A percentile compares a stretch with the other conserved stretches of the same genome.
Conservation (phyloP, 139 green algal genomes). For the Chlamydomonas sphaeroides region DNA sequence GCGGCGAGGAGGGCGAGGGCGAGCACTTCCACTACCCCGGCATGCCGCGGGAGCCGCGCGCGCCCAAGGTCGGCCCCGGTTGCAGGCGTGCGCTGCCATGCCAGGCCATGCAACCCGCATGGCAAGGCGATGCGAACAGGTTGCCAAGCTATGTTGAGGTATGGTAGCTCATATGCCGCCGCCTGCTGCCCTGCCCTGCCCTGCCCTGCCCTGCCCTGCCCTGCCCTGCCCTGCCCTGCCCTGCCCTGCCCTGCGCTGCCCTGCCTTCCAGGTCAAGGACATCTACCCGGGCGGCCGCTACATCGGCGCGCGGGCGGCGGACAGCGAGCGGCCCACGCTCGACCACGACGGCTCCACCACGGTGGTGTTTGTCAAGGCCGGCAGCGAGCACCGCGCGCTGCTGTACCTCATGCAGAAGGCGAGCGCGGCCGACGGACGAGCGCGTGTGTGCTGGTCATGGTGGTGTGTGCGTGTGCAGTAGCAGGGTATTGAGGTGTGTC, state of each 20-base stretch:
- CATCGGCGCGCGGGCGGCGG: no score
- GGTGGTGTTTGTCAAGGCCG: constrained; percentile 18
- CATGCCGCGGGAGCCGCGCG: neutral
- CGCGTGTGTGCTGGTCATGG: neutral
- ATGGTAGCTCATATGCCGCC: no score
- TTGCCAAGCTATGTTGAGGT: no score
- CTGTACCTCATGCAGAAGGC: constrained; percentile 40
- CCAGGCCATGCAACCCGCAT: no score
- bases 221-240: no score
- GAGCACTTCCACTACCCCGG: constrained; percentile 20
- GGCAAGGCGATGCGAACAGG: no score
- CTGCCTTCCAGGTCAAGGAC: neutral
- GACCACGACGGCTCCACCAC: constrained; percentile 33
- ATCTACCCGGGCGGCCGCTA: neutral
- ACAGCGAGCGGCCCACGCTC: neutral
- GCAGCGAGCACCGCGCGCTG: constrained; percentile 32
- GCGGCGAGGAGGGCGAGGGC: neutral
- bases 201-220: no score
- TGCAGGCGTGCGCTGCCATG: constrained; percentile 15
- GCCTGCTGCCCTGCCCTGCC: no score
- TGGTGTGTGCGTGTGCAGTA: no score
- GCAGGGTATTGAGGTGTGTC: no score
- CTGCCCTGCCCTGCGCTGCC: no score
- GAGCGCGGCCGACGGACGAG: neutral
- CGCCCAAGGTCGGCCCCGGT: neutral